A percentile compares a stretch with the other conserved stretches of the same genome.
Evolutionary conservation across 2,329 filamentous ascomycete genomes (phyloP).

Genomic region (Ceratocystis albifundus): DNA sequence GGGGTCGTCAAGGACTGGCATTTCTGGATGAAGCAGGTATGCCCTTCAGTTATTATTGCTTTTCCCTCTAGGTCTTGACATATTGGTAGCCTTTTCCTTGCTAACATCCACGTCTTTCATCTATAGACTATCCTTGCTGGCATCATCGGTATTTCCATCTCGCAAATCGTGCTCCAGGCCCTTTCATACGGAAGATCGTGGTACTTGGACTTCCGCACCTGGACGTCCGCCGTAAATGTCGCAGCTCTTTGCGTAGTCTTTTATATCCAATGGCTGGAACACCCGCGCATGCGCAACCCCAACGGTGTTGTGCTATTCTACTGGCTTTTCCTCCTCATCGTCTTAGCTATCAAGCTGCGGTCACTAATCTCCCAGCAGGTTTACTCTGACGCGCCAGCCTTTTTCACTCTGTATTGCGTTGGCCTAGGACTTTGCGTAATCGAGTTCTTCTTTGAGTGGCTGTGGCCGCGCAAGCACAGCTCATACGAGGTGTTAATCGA

Average conservation of each 20-base stretch:
- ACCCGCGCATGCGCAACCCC: slow-evolving; percentile 68
- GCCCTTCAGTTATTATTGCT: slow-evolving; percentile 25
- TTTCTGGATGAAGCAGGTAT: slow-evolving; percentile 84
- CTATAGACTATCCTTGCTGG: slow-evolving; percentile 48
- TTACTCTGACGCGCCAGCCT: slow-evolving; percentile 53
- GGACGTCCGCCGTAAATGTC: slow-evolving; percentile 62
- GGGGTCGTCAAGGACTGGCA: slow-evolving; percentile 74
- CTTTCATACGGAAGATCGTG: slow-evolving; percentile 56
- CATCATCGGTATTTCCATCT: slow-evolving; percentile 55
- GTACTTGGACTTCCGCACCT: slow-evolving; percentile 74
- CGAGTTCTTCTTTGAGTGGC: slow-evolving; percentile 72
- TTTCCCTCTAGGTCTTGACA: background rate
- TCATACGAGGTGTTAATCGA: slow-evolving; percentile 47
- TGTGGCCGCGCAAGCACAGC: slow-evolving; percentile 60
- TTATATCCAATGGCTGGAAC: slow-evolving; percentile 73
- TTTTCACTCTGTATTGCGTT: slow-evolving; percentile 65
- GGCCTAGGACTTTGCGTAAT: slow-evolving; percentile 57
- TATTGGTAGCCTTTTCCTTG: background rate
- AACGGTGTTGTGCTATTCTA: slow-evolving; percentile 85
- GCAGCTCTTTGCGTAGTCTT: slow-evolving; percentile 64
- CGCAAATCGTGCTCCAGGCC: slow-evolving; percentile 68
- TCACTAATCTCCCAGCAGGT: slow-evolving; percentile 70
- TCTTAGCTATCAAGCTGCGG: slow-evolving; percentile 69
- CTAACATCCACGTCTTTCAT: slow-evolving; percentile 2
- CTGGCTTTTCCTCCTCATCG: slow-evolving; percentile 77